A percentile compares a stretch with the other conserved stretches of the same genome.
These are phyloP conservation scores for Aphanomyces cochlioides DNA, from an alignment of 352 stramenopile species.

Conservation along the genomic window DNA sequence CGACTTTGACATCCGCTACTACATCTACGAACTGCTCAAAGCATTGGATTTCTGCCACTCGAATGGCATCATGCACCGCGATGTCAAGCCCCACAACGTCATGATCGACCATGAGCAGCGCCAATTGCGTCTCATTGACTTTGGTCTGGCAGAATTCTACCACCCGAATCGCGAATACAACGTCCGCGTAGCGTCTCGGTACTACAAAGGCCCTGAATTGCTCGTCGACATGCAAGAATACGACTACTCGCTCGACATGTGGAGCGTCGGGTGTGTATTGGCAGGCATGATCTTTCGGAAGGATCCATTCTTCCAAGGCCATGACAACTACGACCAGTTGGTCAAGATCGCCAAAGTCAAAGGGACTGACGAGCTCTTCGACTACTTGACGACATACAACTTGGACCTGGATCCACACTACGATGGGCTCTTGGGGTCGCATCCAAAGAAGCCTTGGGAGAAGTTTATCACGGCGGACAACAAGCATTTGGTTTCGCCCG, in stretches of 20 bases:
- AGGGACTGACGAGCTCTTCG: constrained; percentile 98
- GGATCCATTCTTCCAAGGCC: constrained; percentile 99
- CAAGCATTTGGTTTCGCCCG: constrained; percentile 94
- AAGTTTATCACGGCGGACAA: constrained; percentile 99
- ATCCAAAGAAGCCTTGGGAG: constrained; percentile 98
- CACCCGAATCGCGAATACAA: constrained; percentile 98
- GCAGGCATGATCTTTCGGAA: constrained; percentile 99
- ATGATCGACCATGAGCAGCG: constrained; percentile 99
- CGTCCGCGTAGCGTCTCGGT: constrained; percentile 96
- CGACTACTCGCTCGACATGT: constrained; percentile 99
- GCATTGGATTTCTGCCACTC: constrained; percentile 98
- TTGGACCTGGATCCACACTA: constrained; percentile 98
- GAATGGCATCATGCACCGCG: constrained; percentile 99
- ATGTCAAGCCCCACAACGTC: constrained; percentile 99
- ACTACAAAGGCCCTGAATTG: constrained; percentile 99
- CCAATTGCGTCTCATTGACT: constrained; percentile 98
- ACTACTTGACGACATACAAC: constrained; percentile 99
- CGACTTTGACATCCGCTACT: constrained; percentile 99
- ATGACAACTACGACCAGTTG: constrained; percentile 99
- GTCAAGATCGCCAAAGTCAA: constrained; percentile 98
- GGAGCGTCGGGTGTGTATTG: constrained; percentile 98
- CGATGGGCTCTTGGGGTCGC: constrained; percentile 94
- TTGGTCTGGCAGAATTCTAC: constrained; percentile 99
- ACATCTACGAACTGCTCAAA: constrained; percentile 96
- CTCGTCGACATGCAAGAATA: constrained; percentile 99